Base-by-base conservation (phyloP, 2,329 filamentous ascomycete species). In the Scortechinia acanthostroma region DNA sequence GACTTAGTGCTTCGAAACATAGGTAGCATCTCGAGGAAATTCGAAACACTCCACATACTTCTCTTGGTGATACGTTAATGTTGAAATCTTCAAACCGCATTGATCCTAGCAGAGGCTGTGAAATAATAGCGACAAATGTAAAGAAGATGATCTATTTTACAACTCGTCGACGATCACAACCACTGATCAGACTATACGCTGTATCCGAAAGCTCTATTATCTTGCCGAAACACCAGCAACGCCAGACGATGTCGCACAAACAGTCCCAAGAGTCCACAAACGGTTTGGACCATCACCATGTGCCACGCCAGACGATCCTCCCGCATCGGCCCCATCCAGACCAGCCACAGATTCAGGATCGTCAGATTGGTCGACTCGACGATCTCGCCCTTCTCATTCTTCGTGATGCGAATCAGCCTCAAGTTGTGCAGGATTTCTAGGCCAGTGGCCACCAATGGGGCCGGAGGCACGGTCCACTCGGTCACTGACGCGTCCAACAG, bases 261-360 rank as follows among this genome's bases (percentile, higher is more conserved):
- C 48, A 98, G 68, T 17, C 91, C 93, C 35, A 88, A 67, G n/a
- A 94, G 61, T 4, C 93, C 93, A 50, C 86, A 77, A 3, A 74
- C 63, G 15, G 79, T 69, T 70, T 98, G 93, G 64, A 96, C 76
- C n/a, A 68, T 66, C 42, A 93, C 76, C 49, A 98, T 74, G 61
- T 93, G 88, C 58, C 80, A 70, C 21, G 89, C 88, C 45, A 98
- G 72, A 42, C 79, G 75, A 64, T 95, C 87, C 62, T 98, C 93
- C 50, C 87, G 78, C 73, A 95, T 77, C 2, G 93, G 91, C 0
- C 93, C 93, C 60, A 91, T 84, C 88, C 90, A 95, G 44, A 97
- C 88, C 50, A 98, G 71, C 91, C 91, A 98, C 46, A 98, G 74
- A 60, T 98, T 98, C 52, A 98, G 73, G 42, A 98, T 77, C 5